Conservation (phyloP, 306 rosid genomes). For the Lagenaria siceraria region DNA sequence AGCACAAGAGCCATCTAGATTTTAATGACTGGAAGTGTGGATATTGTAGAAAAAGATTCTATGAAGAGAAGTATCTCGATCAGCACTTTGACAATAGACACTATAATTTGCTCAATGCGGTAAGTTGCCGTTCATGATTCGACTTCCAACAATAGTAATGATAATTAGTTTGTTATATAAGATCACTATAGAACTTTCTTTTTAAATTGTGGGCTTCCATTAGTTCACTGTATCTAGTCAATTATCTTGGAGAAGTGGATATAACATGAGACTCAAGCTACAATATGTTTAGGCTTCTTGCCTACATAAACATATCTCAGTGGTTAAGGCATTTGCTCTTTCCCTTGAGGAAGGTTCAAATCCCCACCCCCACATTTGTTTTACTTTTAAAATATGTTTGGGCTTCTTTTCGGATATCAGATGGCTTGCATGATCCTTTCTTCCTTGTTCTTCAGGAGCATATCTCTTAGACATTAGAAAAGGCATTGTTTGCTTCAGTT, state of each 20-base stretch:
- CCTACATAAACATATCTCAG: neutral
- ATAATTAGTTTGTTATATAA: neutral
- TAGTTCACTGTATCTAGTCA: neutral
- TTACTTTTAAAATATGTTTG: neutral
- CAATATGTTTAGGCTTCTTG: neutral
- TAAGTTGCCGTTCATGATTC: constrained; percentile 35
- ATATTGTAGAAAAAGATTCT: constrained; percentile 90
- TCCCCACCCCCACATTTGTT: neutral
- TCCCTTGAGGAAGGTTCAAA: neutral
- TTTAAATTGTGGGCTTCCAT: neutral
- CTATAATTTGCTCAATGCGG: constrained; percentile 67
- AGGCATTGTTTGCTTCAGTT: neutral
- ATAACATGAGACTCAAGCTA: neutral
- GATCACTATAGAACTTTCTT: neutral
- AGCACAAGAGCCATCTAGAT: constrained; percentile 58
- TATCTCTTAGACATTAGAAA: neutral
- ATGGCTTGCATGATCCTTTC: neutral
- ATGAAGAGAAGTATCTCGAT: constrained; percentile 74
- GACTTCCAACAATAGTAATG: neutral
- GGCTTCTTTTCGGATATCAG: neutral
- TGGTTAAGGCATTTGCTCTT: neutral
- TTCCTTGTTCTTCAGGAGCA: neutral
- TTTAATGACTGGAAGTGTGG: constrained; percentile 88
- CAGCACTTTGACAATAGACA: constrained; percentile 88
- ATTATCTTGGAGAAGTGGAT: neutral